phyloP scores from a whole-genome alignment of 768 basidiomycete species.

The Mrakia blollopis region DNA sequence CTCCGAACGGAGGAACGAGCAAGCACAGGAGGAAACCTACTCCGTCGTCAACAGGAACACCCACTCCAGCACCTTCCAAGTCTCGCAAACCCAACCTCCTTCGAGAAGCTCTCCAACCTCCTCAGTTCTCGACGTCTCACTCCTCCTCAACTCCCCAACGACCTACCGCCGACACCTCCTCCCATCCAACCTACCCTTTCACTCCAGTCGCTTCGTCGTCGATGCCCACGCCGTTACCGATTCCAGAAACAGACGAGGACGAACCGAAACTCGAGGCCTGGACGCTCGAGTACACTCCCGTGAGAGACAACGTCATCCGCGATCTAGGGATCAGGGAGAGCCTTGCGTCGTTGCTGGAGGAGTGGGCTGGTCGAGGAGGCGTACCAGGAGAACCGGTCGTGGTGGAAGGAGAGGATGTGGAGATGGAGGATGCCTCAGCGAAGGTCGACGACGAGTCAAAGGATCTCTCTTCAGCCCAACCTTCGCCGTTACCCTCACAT shows the following conservation, averaged over 20 bases:
- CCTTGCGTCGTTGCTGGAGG: not conserved
- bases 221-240: conserved; percentile 5
- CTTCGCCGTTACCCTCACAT: not conserved
- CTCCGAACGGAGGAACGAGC: not conserved
- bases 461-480: not conserved
- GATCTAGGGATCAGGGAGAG: conserved; percentile 15
- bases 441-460: not conserved
- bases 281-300: conserved; percentile 28
- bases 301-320: conserved; percentile 26
- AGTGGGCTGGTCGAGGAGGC: not conserved
- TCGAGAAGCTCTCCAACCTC: conserved; percentile 26
- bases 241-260: conserved; percentile 21
- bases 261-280: conserved; percentile 29
- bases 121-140: conserved; percentile 3
- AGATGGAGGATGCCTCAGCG: not conserved
- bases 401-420: not conserved
- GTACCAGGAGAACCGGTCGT: not conserved
- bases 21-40: conserved; percentile 7
- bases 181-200: not conserved
- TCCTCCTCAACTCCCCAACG: not conserved
- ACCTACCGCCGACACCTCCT: not conserved
- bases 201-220: not conserved
- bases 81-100: conserved; percentile 27
- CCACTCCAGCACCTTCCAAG: conserved; percentile 2
- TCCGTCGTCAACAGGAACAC: not conserved